Evolutionary conservation across 768 basidiomycete genomes (phyloP), one percentile per base, ranked within the genome.

Genomic region (Scleroderma citrinum): DNA sequence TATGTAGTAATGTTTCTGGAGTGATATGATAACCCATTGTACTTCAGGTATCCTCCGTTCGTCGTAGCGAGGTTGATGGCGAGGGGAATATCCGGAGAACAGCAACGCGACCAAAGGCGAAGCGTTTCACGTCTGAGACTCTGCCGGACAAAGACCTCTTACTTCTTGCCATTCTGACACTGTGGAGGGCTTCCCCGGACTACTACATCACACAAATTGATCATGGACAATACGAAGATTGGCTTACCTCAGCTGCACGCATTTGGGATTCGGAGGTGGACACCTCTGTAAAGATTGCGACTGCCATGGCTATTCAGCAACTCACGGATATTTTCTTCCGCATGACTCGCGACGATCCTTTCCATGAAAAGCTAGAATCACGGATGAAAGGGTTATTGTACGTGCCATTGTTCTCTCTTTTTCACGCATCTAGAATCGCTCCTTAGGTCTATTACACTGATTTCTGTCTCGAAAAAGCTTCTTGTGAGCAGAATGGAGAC

Each of bases 101-200:
- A 13, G 71, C 78, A 4, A 55, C 67, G 3, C 74, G 82, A 16
- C 88, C 88, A 3, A 85, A 79, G 60, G 76, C 76, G 11, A 81
- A 79, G 50, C 77, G 78, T 1, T 72, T 72, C 26, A 72, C 74
- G 2, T 69, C 71, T 5, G 83, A 87, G 60, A 76, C 81, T 2
- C 68, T 88, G 3, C 69, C 75, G 0, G 87, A 89, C 53, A 71
- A 78, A 35, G 89, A 92, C 54, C 71, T 88, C 14, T 72, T 92
- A 8, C 66, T 87, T 10, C 70, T 90, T 3, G 79, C 77, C 4
- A 74, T 88, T n/a, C 67, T 88, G 8, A 74, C 85, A 0, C 68
- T 91, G 26, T 90, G 83, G 82, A 76, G 86, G 17, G 61, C 73
- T 1, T 73, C 76, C 40, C 71, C 76, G 0, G 53, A 67, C 21